Evolutionary conservation across 192 early-diverging fungal genomes (phyloP), one percentile per base, ranked within the genome.

Genomic region (Podila epicladia): DNA sequence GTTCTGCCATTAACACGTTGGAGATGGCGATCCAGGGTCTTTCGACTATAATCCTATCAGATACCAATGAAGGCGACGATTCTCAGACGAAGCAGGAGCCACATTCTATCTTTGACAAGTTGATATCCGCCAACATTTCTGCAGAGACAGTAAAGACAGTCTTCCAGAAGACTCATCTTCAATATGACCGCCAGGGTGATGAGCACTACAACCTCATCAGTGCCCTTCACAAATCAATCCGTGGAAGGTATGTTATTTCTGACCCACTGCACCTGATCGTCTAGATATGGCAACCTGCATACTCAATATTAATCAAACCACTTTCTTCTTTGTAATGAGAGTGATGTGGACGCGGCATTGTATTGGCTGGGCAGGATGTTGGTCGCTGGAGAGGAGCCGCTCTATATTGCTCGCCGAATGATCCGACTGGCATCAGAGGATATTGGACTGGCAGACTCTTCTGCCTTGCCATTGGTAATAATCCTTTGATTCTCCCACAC

Each of bases 361-460:
- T 97, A 97, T 78, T 96, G 96, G 96, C 82, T 97, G 13, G 95
- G 94, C 1, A 85, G 96, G 5, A 97, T 97, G 95, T 83, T 97
- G 4, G 91, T 90, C 45, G 91, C 89, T 32, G 96, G 96, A 64
- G 96, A 97, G 83, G 96, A 97, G 74, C 95, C 95, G 26, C 83
- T 97, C 35, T 97, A 95, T 77, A 86, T 96, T 53, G 82, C 82
- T 0, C 65, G 74, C 17, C 37, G 95, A 48, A 62, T 97, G 58
- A 85, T 96, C 29, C 86, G 95, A 11, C 87, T 93, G 73, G 95
- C 96, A 1, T 92, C 91, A 29, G 96, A 97, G 71, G 96, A 97
- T 72, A 91, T 97, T 74, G 96, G 96, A 0, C 75, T 96, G 32
- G 96, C 94, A 9, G 94, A 97, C 67, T 93, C 88, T 65, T 67